These are phyloP conservation scores for Thermothielavioides terrestris DNA, from an alignment of 495 filamentous ascomycete species.

Conservation along the genomic window DNA sequence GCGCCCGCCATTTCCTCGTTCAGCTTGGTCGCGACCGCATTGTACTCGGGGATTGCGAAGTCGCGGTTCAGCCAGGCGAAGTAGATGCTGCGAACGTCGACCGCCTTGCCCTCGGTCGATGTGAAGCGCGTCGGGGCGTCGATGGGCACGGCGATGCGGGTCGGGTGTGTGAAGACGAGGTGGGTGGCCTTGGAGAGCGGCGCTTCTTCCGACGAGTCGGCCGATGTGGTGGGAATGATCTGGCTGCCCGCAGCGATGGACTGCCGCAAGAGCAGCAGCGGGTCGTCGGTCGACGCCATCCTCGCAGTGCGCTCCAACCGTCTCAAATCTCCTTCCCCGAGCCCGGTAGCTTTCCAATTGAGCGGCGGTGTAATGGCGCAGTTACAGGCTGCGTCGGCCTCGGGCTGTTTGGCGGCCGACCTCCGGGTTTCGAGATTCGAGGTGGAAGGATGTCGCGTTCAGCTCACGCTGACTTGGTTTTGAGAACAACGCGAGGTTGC, in stretches of 20 bases:
- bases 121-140: conserved; percentile 75
- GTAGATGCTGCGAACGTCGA: conserved; percentile 89
- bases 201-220: conserved; percentile 40
- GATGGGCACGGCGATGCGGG: conserved; percentile 60
- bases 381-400: too few species aligned
- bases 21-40: conserved; percentile 67
- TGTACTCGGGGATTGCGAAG: conserved; percentile 78
- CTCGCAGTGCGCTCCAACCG: neutral
- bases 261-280: conserved; percentile 69
- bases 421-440: too few species aligned
- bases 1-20: conserved; percentile 66
- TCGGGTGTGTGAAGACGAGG: conserved; percentile 62
- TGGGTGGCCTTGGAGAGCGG: conserved; percentile 68
- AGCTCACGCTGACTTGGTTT: too few species aligned
- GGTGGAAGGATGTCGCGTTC: too few species aligned
- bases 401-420: too few species aligned
- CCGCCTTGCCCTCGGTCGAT: conserved; percentile 50
- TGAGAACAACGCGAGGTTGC: too few species aligned
- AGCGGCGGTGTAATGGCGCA: neutral
- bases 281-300: conserved; percentile 47
- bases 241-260: conserved; percentile 57
- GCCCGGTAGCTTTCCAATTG: neutral
- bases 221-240: conserved; percentile 60
- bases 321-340: too few species aligned
- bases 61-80: conserved; percentile 92